Base-by-base conservation (phyloP, 805 yeast genomes). In the Priceomyces carsonii region DNA sequence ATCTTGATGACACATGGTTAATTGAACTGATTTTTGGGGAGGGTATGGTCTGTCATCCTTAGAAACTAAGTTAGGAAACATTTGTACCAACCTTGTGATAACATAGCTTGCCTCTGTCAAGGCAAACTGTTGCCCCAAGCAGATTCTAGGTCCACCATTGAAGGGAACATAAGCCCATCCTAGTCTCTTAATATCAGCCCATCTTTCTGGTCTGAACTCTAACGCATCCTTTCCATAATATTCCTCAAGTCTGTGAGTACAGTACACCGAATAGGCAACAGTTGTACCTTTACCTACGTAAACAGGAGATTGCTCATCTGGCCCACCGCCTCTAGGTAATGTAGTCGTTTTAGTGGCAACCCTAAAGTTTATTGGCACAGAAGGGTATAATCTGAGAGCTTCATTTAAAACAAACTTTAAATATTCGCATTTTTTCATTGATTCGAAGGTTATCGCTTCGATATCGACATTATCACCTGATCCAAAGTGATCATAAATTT, bases 111-210 rank as follows among this genome's bases (percentile, higher is more conserved):
- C 76, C 53, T 75, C 79, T 18, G 77, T 72, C 14, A 74, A 63
- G 2, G 80, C 80, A 55, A 72, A 73, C 52, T 75, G 79, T 59
- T 74, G 79, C 26, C 80, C 80, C 39, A 75, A 59, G 45, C 80
- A 75, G 38, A 75, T 73, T 42, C 80, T 56, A 16, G 80, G 80
- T 3, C 80, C 80, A 26, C 79, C 77, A 42, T 73, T 72, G 53
- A 74, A 74, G 18, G 79, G 79, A 33, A 74, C 54, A 51, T 67
- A 74, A 8, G 70, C 73, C 75, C 79, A 73, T 2, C 71, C 66
- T 33, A 61, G 55, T 35, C 48, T 50, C 40, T 62, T 64, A 20
- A 46, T 49, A 26, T 57, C 61, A 22, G 53, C 55, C 80, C 80
- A 75, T 38, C 80, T 60, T 42, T 69, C 75, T 6, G 80, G 80